A percentile compares a stretch with the other conserved stretches of the same genome.
Conservation (phyloP, 2,329 filamentous ascomycete genomes). For the Calonectria hongkongensis region DNA sequence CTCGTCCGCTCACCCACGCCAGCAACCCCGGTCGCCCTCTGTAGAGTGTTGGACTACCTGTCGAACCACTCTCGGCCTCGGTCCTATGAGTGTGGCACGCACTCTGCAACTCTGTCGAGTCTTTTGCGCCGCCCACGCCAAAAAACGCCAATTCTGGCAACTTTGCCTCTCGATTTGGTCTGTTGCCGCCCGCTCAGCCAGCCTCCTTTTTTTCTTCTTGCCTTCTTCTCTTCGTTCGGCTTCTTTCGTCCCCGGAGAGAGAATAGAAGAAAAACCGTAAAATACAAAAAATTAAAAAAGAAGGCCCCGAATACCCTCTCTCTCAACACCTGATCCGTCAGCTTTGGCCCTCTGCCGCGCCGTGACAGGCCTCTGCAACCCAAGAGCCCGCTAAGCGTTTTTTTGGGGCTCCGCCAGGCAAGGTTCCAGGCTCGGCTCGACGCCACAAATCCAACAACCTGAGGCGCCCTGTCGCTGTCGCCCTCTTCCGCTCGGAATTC, state of each 20-base stretch:
- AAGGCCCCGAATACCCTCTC: background rate
- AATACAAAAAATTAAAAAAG: background rate
- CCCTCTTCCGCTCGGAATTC: conserved; percentile 37
- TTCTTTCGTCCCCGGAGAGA: conserved; percentile 7
- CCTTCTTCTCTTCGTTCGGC: conserved; percentile 11
- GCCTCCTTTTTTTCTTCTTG: conserved; percentile 29
- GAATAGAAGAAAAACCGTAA: background rate
- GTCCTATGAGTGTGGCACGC: conserved; percentile 30
- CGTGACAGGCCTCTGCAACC: conserved; percentile 37
- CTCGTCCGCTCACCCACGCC: conserved; percentile 42
- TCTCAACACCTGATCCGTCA: conserved; percentile 33
- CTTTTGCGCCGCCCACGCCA: conserved; percentile 30
- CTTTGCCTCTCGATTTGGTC: conserved; percentile 35
- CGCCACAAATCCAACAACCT: conserved; percentile 53
- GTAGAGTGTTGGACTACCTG: conserved; percentile 19
- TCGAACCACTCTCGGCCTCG: conserved; percentile 45
- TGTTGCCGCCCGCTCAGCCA: conserved; percentile 34
- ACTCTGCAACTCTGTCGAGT: conserved; percentile 24
- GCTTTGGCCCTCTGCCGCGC: conserved; percentile 37
- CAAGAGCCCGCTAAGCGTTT: conserved; percentile 42
- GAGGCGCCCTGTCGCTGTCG: conserved; percentile 35
- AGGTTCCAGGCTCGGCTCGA: conserved; percentile 52
- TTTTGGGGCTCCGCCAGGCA: conserved; percentile 52
- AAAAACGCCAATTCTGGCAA: conserved; percentile 38
- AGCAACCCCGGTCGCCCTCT: conserved; percentile 42